phyloP scores from a whole-genome alignment of 2,329 filamentous ascomycete species.

The Xylariales sp. region DNA sequence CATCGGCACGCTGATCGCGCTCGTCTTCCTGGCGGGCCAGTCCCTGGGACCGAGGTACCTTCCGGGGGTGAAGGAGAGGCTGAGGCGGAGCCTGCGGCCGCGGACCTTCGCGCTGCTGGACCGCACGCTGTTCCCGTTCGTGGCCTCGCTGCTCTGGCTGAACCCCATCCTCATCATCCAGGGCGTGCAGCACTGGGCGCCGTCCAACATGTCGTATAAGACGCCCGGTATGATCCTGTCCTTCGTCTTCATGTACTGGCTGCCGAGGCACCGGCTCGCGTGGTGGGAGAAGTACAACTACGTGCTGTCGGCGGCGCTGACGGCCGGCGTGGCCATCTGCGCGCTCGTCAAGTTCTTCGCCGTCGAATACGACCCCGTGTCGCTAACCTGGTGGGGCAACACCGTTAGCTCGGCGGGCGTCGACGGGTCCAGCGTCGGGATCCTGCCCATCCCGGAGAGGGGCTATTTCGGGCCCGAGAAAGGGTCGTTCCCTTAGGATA shows the following conservation, averaged over 20 bases:
- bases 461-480: conserved; percentile 7
- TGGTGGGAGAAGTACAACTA: conserved; percentile 46
- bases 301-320: conserved; percentile 36
- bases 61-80: conserved; percentile 25
- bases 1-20: conserved; percentile 29
- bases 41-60: conserved; percentile 29
- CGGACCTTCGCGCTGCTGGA: conserved; percentile 28
- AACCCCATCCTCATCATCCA: conserved; percentile 36
- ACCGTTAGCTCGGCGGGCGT: conserved; percentile 5
- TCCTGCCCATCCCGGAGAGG: conserved; percentile 5
- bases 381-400: conserved; percentile 41
- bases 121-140: conserved; percentile 30
- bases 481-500: not conserved
- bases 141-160: conserved; percentile 34
- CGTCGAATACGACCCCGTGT: conserved; percentile 30
- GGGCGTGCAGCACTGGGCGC: conserved; percentile 38
- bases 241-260: conserved; percentile 38
- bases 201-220: conserved; percentile 37
- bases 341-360: conserved; percentile 40
- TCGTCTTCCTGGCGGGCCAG: conserved; percentile 30
- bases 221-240: conserved; percentile 35
- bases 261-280: conserved; percentile 29
- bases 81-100: conserved; percentile 23
- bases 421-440: conserved; percentile 5
- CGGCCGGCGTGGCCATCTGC: conserved; percentile 35